phyloP scores from a whole-genome alignment of 306 rosid species.

The Sicyos edulis region DNA sequence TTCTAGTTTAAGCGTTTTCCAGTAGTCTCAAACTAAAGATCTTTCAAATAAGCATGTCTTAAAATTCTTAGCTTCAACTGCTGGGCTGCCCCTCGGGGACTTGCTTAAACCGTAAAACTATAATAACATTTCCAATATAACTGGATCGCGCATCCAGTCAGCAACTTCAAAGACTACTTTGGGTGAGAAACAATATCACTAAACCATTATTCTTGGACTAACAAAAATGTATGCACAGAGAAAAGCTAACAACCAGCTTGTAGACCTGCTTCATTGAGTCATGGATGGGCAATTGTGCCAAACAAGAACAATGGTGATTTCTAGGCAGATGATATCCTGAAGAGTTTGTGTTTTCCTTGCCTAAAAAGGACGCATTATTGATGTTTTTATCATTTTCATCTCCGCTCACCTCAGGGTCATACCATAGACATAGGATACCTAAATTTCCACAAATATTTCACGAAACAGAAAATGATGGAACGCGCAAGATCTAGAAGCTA shows the following conservation, averaged over 20 bases:
- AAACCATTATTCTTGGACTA: background rate
- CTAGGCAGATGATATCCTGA: background rate
- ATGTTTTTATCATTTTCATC: background rate
- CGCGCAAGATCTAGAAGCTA: background rate
- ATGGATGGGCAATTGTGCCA: background rate
- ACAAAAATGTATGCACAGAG: background rate
- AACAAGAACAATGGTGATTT: slow-evolving; percentile 8
- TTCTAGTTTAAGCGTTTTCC: too few species aligned
- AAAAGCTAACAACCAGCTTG: background rate
- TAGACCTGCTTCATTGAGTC: background rate
- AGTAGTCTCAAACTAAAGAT: too few species aligned
- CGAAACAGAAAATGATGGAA: background rate
- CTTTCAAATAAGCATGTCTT: too few species aligned
- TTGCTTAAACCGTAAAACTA: too few species aligned
- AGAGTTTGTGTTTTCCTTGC: background rate
- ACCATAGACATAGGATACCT: background rate
- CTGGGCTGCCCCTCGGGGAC: too few species aligned
- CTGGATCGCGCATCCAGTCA: too few species aligned
- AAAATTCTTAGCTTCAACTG: too few species aligned
- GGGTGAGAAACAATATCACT: background rate
- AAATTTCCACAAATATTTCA: background rate
- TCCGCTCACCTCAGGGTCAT: background rate
- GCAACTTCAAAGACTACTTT: background rate
- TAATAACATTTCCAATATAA: too few species aligned
- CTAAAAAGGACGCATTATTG: background rate